Evolutionary conservation across 2,329 filamentous ascomycete genomes (phyloP).

Genomic region (Periconia macrospinosa): DNA sequence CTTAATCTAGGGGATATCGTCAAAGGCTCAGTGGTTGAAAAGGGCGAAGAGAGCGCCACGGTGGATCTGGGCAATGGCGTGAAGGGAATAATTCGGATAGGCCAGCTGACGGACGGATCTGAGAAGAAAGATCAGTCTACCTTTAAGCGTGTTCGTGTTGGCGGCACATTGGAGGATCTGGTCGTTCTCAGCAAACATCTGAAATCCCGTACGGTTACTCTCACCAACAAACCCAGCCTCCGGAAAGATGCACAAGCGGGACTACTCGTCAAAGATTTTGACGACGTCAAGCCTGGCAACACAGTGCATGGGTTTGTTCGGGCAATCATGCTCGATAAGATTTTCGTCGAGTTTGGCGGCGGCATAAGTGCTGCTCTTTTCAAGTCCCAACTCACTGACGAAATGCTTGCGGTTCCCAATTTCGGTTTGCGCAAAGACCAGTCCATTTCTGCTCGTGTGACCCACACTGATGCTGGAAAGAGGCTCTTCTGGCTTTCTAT

Average conservation of each 20-base stretch:
- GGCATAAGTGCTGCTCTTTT: conserved; percentile 77
- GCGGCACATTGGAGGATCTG: conserved; percentile 80
- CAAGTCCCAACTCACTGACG: conserved; percentile 74
- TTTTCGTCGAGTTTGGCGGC: conserved; percentile 87
- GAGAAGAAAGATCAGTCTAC: conserved; percentile 74
- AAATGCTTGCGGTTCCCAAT: conserved; percentile 66
- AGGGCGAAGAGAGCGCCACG: conserved; percentile 50
- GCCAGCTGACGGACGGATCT: conserved; percentile 85
- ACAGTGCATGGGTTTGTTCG: conserved; percentile 78
- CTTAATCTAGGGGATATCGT: conserved; percentile 75
- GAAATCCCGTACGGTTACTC: conserved; percentile 70
- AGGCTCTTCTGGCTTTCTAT: conserved; percentile 70
- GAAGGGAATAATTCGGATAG: conserved; percentile 74
- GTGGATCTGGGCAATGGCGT: conserved; percentile 77
- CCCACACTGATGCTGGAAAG: conserved; percentile 70
- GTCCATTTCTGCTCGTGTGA: conserved; percentile 71
- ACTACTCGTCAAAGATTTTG: conserved; percentile 71
- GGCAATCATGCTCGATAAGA: conserved; percentile 77
- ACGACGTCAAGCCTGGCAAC: conserved; percentile 70
- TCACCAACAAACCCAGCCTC: conserved; percentile 83
- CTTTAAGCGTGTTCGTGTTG: conserved; percentile 79
- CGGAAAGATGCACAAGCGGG: conserved; percentile 72
- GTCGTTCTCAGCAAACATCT: conserved; percentile 85
- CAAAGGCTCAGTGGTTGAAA: conserved; percentile 65
- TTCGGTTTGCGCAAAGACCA: conserved; percentile 82